Percentiles rank a stretch among this genome's conserved stretches.
Conservation (phyloP, 2,329 filamentous ascomycete genomes). For the Ophiostoma populinum region DNA sequence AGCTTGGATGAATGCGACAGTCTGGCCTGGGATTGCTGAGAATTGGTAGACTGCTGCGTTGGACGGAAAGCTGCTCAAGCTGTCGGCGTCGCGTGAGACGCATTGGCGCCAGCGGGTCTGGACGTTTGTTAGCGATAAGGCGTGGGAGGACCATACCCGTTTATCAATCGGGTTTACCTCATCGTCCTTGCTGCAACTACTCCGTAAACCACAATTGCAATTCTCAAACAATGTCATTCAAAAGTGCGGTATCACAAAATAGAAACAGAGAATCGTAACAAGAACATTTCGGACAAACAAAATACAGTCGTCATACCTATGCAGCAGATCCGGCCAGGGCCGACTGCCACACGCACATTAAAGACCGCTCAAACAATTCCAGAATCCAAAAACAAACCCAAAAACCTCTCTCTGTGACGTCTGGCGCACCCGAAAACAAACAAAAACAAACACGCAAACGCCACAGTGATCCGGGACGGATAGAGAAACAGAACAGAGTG, state of each 20-base stretch:
- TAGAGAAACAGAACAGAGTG: background rate
- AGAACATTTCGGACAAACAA: conserved; percentile 3
- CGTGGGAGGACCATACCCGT: no score
- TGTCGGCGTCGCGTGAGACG: no score
- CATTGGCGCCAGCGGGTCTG: no score
- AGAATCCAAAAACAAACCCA: background rate
- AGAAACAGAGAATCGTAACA: background rate
- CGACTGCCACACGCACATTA: conserved; percentile 1
- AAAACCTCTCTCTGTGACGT: conserved; percentile 5
- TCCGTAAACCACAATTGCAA: no score
- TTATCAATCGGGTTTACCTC: no score
- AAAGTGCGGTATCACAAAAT: conserved; percentile 7
- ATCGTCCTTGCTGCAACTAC: no score
- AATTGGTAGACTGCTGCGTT: no score
- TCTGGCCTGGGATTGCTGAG: no score
- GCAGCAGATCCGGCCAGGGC: background rate
- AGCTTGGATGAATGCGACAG: no score
- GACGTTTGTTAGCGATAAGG: no score
- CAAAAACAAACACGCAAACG: conserved; percentile 4
- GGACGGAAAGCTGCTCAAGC: no score
- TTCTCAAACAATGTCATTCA: conserved; percentile 1
- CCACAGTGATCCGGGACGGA: background rate
- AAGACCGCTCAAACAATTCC: no score
- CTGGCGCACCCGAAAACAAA: background rate
- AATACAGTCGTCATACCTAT: conserved; percentile 1